These are phyloP conservation scores for Orbilia javanica DNA, from an alignment of 2,329 filamentous ascomycete genomes.

Conservation along the genomic window DNA sequence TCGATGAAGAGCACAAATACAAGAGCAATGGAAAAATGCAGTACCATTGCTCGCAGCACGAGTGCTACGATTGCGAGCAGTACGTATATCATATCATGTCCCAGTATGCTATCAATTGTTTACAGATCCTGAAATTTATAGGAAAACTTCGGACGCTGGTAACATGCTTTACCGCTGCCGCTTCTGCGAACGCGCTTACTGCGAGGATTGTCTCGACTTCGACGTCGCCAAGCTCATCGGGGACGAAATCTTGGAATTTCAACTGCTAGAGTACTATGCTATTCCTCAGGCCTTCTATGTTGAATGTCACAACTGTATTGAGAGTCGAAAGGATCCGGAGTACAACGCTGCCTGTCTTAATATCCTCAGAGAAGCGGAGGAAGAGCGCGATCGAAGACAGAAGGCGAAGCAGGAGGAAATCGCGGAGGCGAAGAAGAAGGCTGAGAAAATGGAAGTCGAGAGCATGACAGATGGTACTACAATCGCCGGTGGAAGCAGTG, in stretches of 20 bases:
- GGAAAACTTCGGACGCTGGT: conserved; percentile 63
- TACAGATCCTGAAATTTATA: not conserved
- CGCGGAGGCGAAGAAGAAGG: conserved; percentile 41
- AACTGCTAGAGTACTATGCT: conserved; percentile 66
- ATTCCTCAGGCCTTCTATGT: conserved; percentile 56
- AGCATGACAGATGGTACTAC: conserved; percentile 57
- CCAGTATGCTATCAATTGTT: not conserved
- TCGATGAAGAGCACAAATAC: conserved; percentile 67
- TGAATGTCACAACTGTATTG: conserved; percentile 54
- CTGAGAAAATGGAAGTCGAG: conserved; percentile 54
- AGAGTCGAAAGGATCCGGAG: conserved; percentile 48
- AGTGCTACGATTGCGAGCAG: conserved; percentile 70
- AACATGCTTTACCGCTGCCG: conserved; percentile 69
- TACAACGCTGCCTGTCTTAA: conserved; percentile 54
- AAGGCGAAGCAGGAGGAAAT: conserved; percentile 9
- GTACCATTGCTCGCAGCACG: conserved; percentile 72
- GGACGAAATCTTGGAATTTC: conserved; percentile 69
- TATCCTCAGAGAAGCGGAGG: conserved; percentile 44
- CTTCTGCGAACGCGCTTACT: conserved; percentile 71
- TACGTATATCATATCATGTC: conserved; percentile 64
- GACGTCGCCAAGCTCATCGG: conserved; percentile 69
- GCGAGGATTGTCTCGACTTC: conserved; percentile 73
- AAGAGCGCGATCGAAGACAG: conserved; percentile 38
- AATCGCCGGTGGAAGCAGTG: conserved; percentile 43
- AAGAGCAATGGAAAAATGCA: conserved; percentile 64